These are phyloP conservation scores for Tuber umbilicatum DNA, from an alignment of 495 filamentous ascomycete species.

Conservation along the genomic window DNA sequence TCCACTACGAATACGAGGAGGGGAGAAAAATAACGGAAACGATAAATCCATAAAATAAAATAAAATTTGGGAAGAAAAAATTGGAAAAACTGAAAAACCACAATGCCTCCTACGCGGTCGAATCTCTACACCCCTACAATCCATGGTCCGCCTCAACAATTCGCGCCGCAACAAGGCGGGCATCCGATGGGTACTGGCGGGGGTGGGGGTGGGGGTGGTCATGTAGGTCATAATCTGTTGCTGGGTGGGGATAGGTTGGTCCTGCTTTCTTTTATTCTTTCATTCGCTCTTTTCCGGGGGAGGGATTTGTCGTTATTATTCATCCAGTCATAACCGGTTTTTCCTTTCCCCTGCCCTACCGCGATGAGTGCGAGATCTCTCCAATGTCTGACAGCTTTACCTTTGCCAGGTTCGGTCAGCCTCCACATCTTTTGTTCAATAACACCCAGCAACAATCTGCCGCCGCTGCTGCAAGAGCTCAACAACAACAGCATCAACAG, in stretches of 20 bases:
- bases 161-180: conserved; percentile 37
- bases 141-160: conserved; percentile 38
- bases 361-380: neutral
- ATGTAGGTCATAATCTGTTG: conserved; percentile 27
- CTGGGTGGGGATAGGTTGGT: conserved; percentile 37
- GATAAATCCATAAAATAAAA: neutral
- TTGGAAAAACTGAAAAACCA: neutral
- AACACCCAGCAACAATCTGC: conserved; percentile 32
- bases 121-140: conserved; percentile 39
- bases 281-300: neutral
- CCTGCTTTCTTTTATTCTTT: neutral
- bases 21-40: neutral
- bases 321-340: neutral
- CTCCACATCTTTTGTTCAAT: conserved; percentile 13
- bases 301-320: neutral
- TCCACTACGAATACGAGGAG: neutral
- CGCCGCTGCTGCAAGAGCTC: conserved; percentile 29
- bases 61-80: neutral
- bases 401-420: conserved; percentile 4
- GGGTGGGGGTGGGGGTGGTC: conserved; percentile 34
- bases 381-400: neutral
- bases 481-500: conserved; percentile 48
- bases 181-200: conserved; percentile 37
- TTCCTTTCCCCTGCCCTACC: neutral
- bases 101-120: conserved; percentile 40